Conservation (phyloP, 2,329 filamentous ascomycete genomes). For the Alternaria ventricosa region DNA sequence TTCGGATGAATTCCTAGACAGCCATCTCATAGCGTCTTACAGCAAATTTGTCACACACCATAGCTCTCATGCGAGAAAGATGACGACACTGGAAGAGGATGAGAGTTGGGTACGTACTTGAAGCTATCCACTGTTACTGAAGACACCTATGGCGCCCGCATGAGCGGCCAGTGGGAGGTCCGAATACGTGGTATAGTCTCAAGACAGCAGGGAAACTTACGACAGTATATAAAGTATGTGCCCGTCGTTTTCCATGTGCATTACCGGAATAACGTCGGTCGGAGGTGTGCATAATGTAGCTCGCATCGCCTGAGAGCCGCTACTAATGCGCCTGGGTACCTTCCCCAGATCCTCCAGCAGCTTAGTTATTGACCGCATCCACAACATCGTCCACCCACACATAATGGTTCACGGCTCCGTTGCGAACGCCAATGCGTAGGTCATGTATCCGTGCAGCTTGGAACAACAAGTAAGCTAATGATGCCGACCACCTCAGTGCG, state of each 20-base stretch:
- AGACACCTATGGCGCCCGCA: not conserved
- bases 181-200: not conserved
- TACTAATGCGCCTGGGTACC: not conserved
- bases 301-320: constrained; percentile 3
- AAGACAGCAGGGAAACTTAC: constrained; percentile 2
- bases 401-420: not conserved
- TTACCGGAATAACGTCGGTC: constrained; percentile 12
- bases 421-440: not conserved
- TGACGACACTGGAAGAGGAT: not conserved
- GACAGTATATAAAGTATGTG: not conserved
- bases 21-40: not conserved
- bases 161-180: not conserved
- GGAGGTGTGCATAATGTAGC: not conserved
- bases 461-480: not conserved
- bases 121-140: not conserved
- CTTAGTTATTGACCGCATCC: not conserved
- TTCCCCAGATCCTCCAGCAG: constrained; percentile 2
- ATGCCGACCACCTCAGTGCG: not conserved
- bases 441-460: not conserved
- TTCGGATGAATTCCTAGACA: not conserved
- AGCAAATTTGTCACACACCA: not conserved
- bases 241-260: not conserved
- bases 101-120: not conserved
- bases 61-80: not conserved
- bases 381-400: not conserved